Evolutionary conservation across 768 basidiomycete species (phyloP).

Genomic region (Mrakia blollopis): DNA sequence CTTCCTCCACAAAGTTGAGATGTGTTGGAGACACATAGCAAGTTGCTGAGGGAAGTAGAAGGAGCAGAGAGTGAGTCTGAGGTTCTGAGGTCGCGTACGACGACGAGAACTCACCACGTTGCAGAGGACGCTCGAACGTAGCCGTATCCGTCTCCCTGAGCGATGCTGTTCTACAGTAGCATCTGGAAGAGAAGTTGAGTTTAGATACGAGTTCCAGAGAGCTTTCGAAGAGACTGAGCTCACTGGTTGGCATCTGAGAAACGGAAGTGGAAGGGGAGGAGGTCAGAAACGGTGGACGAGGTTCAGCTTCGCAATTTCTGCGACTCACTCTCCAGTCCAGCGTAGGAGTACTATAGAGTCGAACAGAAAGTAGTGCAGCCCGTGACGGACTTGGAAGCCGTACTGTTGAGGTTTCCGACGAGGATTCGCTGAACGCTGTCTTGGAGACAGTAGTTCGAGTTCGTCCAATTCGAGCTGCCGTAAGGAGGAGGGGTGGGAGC

Average conservation of each 20-base stretch:
- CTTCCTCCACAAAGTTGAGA: neutral
- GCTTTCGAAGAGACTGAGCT: neutral
- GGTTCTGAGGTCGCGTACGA: no score
- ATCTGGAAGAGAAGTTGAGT: neutral
- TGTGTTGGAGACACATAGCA: neutral
- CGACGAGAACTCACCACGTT: neutral
- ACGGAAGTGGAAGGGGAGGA: neutral
- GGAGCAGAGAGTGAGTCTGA: no score
- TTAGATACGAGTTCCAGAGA: neutral
- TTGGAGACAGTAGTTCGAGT: neutral
- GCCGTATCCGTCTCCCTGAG: neutral
- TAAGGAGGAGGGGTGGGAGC: neutral
- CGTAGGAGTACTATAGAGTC: neutral
- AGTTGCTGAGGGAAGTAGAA: neutral
- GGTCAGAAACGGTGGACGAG: neutral
- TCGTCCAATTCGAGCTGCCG: neutral
- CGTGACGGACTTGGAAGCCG: neutral
- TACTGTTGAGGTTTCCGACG: neutral
- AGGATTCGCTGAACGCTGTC: conserved; percentile 13
- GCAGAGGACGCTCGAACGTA: neutral
- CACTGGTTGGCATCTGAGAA: neutral
- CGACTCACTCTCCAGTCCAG: conserved; percentile 8
- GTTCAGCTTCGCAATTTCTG: no score
- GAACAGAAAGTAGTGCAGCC: neutral
- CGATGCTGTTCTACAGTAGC: neutral